Evolutionary conservation across 2,329 filamentous ascomycete genomes (phyloP).

Genomic region (Fusarium buxicola): DNA sequence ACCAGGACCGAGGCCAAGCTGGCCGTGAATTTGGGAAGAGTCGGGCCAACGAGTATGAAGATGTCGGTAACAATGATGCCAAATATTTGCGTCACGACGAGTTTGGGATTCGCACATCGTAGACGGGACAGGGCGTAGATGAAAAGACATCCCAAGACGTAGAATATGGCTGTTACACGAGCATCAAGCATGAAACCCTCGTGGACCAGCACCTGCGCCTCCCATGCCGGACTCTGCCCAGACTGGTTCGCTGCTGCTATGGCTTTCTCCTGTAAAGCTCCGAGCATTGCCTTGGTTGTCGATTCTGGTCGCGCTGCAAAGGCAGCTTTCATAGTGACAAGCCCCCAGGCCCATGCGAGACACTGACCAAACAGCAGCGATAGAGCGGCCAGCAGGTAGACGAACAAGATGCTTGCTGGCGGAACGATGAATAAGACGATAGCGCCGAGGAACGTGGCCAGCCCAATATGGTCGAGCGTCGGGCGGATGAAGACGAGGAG

Average conservation of each 20-base stretch:
- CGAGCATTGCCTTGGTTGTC: conserved; percentile 51
- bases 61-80: conserved; percentile 60
- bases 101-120: conserved; percentile 58
- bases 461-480: conserved; percentile 53
- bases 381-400: conserved; percentile 57
- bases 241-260: conserved; percentile 48
- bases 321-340: conserved; percentile 61
- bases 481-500: conserved; percentile 62
- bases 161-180: conserved; percentile 55
- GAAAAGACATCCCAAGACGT: conserved; percentile 55
- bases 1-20: conserved; percentile 51
- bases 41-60: conserved; percentile 58
- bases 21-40: conserved; percentile 40
- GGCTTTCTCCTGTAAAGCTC: conserved; percentile 51
- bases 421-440: conserved; percentile 59
- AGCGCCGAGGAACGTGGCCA: conserved; percentile 58
- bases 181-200: conserved; percentile 61
- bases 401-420: conserved; percentile 57
- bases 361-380: conserved; percentile 60
- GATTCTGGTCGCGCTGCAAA: conserved; percentile 54
- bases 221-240: conserved; percentile 34
- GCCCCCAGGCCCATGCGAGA: conserved; percentile 62
- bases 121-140: conserved; percentile 59
- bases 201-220: conserved; percentile 54
- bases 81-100: conserved; percentile 58